These are phyloP conservation scores for Rubus idaeus DNA, from an alignment of 306 rosid genomes.

Conservation along the genomic window DNA sequence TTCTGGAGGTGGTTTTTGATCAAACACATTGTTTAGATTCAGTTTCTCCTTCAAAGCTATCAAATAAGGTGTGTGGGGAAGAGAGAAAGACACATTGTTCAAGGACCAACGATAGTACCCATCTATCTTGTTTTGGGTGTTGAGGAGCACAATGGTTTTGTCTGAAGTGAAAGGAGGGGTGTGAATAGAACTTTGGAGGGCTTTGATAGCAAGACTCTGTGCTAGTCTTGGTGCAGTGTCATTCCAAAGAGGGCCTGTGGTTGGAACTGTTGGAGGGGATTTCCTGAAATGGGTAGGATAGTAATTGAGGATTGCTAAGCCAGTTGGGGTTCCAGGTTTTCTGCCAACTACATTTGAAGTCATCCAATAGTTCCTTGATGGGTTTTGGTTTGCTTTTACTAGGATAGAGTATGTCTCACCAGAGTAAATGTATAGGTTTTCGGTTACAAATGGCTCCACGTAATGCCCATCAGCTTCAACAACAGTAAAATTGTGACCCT, in stretches of 20 bases:
- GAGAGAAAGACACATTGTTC: constrained; percentile 68
- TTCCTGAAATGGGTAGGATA: constrained; percentile 15
- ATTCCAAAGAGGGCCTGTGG: constrained; percentile 27
- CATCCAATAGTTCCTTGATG: constrained; percentile 31
- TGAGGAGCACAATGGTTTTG: constrained; percentile 30
- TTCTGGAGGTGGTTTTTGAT: constrained; percentile 59
- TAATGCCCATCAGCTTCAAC: constrained; percentile 41
- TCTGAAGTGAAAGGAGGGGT: constrained; percentile 15
- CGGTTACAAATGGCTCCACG: constrained; percentile 33
- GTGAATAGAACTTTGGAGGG: constrained; percentile 11
- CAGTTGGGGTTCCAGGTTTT: constrained; percentile 21
- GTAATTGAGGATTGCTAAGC: constrained; percentile 31
- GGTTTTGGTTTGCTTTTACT: constrained; percentile 22
- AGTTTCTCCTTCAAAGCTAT: constrained; percentile 54
- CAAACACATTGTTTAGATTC: constrained; percentile 30
- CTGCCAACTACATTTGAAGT: constrained; percentile 24
- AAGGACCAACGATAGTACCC: constrained; percentile 51
- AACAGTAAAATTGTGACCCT: constrained; percentile 32
- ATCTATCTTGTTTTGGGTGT: constrained; percentile 25
- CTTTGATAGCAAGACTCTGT: constrained; percentile 19
- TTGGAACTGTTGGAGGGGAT: constrained; percentile 24
- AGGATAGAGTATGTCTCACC: constrained; percentile 40
- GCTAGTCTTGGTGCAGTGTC: constrained; percentile 2
- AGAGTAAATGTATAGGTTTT: constrained; percentile 27
- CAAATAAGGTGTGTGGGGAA: constrained; percentile 82